These are phyloP conservation scores for Ascomycota sp. DNA, from an alignment of 2,329 filamentous ascomycete species.

Conservation along the genomic window DNA sequence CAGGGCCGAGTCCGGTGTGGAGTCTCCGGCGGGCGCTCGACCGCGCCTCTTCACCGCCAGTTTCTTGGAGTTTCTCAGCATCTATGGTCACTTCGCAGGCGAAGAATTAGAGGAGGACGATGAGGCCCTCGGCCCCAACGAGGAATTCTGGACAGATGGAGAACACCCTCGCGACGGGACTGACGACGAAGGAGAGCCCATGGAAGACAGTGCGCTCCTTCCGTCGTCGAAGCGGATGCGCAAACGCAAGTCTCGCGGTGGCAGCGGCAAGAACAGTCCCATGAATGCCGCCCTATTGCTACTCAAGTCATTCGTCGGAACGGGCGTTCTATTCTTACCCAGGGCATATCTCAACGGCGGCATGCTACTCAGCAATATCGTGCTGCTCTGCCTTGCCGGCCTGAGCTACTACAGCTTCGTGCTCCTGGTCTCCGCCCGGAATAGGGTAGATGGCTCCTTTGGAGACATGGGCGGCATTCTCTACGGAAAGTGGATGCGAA, in stretches of 20 bases:
- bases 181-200: conserved; percentile 52
- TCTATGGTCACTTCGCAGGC: conserved; percentile 94
- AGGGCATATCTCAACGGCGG: conserved; percentile 87
- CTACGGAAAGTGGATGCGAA: conserved; percentile 77
- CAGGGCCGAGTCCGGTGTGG: conserved; percentile 12
- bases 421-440: conserved; percentile 63
- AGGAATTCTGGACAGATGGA: conserved; percentile 70
- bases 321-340: conserved; percentile 79
- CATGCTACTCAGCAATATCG: conserved; percentile 86
- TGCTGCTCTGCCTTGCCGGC: conserved; percentile 64
- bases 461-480: conserved; percentile 86
- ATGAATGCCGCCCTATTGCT: conserved; percentile 64
- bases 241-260: conserved; percentile 51
- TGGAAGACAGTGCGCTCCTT: conserved; percentile 69
- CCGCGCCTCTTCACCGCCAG: conserved; percentile 59
- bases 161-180: conserved; percentile 39
- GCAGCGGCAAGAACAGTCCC: conserved; percentile 53
- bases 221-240: conserved; percentile 52
- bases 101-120: conserved; percentile 94
- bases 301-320: conserved; percentile 94
- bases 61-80: conserved; percentile 83
- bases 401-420: conserved; percentile 97
- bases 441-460: conserved; percentile 81
- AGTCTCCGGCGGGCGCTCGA: conserved; percentile 12
- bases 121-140: conserved; percentile 63